Conservation (phyloP, 108 stramenopile genomes). For the Skeletonema menzelii region DNA sequence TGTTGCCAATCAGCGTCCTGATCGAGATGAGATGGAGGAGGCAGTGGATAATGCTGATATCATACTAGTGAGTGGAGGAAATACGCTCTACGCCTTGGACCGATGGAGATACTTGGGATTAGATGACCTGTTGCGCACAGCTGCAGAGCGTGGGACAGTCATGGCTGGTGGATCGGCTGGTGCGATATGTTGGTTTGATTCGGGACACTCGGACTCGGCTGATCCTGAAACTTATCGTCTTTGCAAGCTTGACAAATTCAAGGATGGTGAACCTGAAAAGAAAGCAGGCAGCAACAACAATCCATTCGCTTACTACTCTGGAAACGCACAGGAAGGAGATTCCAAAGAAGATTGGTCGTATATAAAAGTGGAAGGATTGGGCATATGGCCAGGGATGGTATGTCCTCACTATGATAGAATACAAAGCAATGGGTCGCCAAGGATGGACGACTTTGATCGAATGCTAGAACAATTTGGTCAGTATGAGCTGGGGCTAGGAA, state of each 20-base stretch:
- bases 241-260: conserved; percentile 38
- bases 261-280: conserved; percentile 14
- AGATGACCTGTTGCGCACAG: conserved; percentile 47
- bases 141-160: conserved; percentile 51
- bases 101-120: conserved; percentile 72
- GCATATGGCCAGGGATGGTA: conserved; percentile 59
- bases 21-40: conserved; percentile 33
- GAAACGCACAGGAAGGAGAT: background rate
- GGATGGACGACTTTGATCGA: conserved; percentile 59
- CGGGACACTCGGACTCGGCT: conserved; percentile 68
- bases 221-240: conserved; percentile 50
- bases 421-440: conserved; percentile 66
- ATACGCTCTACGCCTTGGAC: conserved; percentile 83
- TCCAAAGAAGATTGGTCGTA: conserved; percentile 56
- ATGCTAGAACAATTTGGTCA: conserved; percentile 55
- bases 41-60: conserved; percentile 56
- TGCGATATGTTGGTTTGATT: conserved; percentile 89
- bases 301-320: background rate
- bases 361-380: conserved; percentile 59
- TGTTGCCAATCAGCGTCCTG: conserved; percentile 29
- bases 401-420: conserved; percentile 77
- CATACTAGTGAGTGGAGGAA: conserved; percentile 79
- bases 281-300: conserved; percentile 3
- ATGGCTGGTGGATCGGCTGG: conserved; percentile 82
- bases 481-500: conserved; percentile 63